Evolutionary conservation across 768 basidiomycete genomes (phyloP).

Genomic region (Candolleomyces eurysporus): DNA sequence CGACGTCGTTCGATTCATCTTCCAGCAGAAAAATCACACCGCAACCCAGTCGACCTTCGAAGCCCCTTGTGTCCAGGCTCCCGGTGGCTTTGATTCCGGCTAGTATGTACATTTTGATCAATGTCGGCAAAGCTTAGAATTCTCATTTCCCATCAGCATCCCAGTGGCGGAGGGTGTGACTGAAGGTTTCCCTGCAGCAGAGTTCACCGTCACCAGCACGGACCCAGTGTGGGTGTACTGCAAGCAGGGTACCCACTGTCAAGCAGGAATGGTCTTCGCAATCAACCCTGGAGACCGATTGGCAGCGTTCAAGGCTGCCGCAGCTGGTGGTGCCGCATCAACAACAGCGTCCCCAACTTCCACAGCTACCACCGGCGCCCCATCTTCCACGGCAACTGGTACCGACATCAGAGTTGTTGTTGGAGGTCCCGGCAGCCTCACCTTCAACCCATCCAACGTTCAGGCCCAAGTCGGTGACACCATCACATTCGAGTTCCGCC

Average conservation of each 20-base stretch:
- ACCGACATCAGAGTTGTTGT: conserved; percentile 33
- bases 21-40: conserved; percentile 58
- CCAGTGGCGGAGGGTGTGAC: conserved; percentile 44
- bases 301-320: conserved; percentile 52
- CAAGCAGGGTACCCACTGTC: conserved; percentile 13
- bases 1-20: conserved; percentile 48
- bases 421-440: conserved; percentile 35
- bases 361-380: conserved; percentile 21
- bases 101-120: conserved; percentile 40
- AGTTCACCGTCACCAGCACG: conserved; percentile 31
- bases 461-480: conserved; percentile 47
- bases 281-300: conserved; percentile 58
- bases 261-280: conserved; percentile 21
- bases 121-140: neutral
- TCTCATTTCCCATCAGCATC: conserved; percentile 28
- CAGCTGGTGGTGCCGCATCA: conserved; percentile 39
- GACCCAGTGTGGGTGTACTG: conserved; percentile 16
- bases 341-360: conserved; percentile 23
- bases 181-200: conserved; percentile 43
- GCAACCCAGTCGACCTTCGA: conserved; percentile 56
- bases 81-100: conserved; percentile 54
- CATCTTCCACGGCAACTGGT: conserved; percentile 25
- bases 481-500: conserved; percentile 46
- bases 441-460: conserved; percentile 45
- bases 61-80: conserved; percentile 40